Base-by-base conservation (phyloP, 2,329 filamentous ascomycete species). In the Nemania bipapillata region DNA sequence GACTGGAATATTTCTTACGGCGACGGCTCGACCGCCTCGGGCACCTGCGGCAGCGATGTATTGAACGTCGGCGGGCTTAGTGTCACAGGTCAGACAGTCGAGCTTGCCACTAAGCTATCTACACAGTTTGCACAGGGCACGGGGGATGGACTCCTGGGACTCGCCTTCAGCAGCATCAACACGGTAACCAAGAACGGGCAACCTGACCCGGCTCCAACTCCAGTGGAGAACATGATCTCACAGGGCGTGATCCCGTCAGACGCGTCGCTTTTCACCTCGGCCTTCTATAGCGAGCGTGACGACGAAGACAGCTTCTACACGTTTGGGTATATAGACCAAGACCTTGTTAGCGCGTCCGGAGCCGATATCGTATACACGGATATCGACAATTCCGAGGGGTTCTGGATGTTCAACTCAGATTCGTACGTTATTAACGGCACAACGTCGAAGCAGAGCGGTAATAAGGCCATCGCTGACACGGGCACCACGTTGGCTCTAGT, bases 381-480 rank as follows among this genome's bases (percentile, higher is more conserved):
- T 12, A 80, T 93, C 59, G 87, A 92, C 79, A 88, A 85, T 65
- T 86, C 83, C 0, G 79, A 88, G 65, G 91, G 91, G 26, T 92
- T 91, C 81, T 93, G 90, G 91, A 82, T 86, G 78, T 88, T 92
- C 75, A 76, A 83, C 8, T 91, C 88, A 1, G 79, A 83, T 9
- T 86, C 85, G 0, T 84, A 85, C 30, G 83, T 82, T 0, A 81
- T 93, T 69, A 88, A 88, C 72, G 88, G 86, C 66, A 65, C 54
- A n/a, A 65, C 62, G 2, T 58, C 62, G 45, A 82, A 85, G 69
- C 82, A 80, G 1, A 63, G 72, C 59, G 84, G 83, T 53, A 92
- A 92, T 79, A 89, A 83, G 35, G 89, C 90, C 50, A 91, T 92
- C 72, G 88, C 86, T 37, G 91, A 92, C 77, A 93, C 90, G 0